These are phyloP conservation scores for Athelia sp. DNA, from an alignment of 1,284 basidiomycete genomes.

Conservation along the genomic window DNA sequence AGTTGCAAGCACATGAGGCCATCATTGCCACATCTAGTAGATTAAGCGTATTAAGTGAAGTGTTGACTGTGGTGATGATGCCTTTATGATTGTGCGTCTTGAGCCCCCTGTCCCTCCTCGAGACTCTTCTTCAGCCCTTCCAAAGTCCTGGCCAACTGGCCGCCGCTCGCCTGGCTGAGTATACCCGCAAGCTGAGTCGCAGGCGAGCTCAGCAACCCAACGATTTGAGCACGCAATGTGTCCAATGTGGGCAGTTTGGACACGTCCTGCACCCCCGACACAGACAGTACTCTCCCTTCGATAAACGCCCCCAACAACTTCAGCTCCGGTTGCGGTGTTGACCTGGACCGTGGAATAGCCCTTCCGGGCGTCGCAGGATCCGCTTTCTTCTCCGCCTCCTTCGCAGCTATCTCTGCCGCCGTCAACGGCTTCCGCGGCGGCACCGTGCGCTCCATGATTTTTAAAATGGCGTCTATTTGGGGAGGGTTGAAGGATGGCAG, in stretches of 20 bases:
- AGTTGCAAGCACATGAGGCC: no score
- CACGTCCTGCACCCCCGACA: slow-evolving; percentile 52
- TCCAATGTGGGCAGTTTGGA: slow-evolving; percentile 67
- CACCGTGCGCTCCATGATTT: slow-evolving; percentile 61
- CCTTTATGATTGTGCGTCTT: slow-evolving; percentile 12
- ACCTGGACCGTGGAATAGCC: slow-evolving; percentile 51
- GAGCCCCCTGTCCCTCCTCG: slow-evolving; percentile 41
- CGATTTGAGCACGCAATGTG: slow-evolving; percentile 67
- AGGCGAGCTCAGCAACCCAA: slow-evolving; percentile 70
- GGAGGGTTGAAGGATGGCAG: slow-evolving; percentile 69
- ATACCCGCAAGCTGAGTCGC: slow-evolving; percentile 65
- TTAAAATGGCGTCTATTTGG: slow-evolving; percentile 60
- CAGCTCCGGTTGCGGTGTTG: slow-evolving; percentile 54
- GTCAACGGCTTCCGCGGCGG: slow-evolving; percentile 54
- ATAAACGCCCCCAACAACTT: slow-evolving; percentile 71
- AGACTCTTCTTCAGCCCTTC: slow-evolving; percentile 74
- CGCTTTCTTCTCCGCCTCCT: slow-evolving; percentile 50
- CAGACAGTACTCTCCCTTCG: slow-evolving; percentile 64
- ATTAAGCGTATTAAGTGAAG: slow-evolving; percentile 39
- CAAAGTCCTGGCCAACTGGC: slow-evolving; percentile 66
- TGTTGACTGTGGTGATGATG: background rate
- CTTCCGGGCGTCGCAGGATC: slow-evolving; percentile 62
- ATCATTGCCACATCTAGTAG: no score
- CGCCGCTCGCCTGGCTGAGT: slow-evolving; percentile 69
- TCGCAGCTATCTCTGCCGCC: slow-evolving; percentile 42